Percentiles rank a stretch among this genome's conserved stretches.
Evolutionary conservation across 441 rosid species (phyloP).

Genomic region (Euphorbia schlechtendalii): DNA sequence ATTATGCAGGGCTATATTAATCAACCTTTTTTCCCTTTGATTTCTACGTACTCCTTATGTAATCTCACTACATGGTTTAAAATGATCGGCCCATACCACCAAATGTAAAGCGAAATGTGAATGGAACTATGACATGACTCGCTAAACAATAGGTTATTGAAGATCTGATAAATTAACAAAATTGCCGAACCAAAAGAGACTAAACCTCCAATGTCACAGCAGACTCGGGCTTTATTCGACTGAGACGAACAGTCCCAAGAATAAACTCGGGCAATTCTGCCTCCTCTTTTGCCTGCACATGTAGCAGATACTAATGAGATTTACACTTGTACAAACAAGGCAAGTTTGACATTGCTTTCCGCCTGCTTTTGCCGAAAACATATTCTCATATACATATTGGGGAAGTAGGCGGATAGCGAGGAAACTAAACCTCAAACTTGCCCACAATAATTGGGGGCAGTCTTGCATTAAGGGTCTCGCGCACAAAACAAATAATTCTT

Average conservation of each 20-base stretch:
- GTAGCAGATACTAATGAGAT: neutral
- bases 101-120: neutral
- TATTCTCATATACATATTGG: too few species aligned
- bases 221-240: conserved; percentile 60
- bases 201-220: conserved; percentile 56
- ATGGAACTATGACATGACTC: neutral
- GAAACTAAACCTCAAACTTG: too few species aligned
- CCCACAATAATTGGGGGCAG: neutral
- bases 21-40: neutral
- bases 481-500: neutral
- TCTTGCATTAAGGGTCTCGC: neutral
- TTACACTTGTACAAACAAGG: too few species aligned
- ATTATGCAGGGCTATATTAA: neutral
- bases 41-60: neutral
- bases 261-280: conserved; percentile 85
- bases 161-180: neutral
- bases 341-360: too few species aligned
- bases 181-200: conserved; percentile 1
- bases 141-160: too few species aligned
- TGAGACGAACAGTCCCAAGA: conserved; percentile 86
- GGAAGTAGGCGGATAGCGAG: too few species aligned
- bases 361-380: too few species aligned
- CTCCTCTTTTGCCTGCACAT: conserved; percentile 76
- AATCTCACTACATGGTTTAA: neutral
- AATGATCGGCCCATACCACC: neutral